phyloP scores from a whole-genome alignment of 441 rosid species.

The Adansonia gregorii region DNA sequence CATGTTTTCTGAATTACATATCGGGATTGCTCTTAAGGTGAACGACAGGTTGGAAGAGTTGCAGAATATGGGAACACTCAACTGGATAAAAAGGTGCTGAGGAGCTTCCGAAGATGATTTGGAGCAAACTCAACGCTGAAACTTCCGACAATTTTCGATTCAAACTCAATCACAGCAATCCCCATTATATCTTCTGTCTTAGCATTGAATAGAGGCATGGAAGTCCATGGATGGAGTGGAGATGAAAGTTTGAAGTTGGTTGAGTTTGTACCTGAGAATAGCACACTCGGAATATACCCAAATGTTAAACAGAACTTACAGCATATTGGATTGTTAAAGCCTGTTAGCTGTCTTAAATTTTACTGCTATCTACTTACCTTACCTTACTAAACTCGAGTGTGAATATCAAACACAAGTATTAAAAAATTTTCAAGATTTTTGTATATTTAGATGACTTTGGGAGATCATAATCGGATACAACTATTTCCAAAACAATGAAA shows the following conservation, averaged over 20 bases:
- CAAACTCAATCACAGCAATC: conserved; percentile 63
- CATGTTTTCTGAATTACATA: conserved; percentile 56
- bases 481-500: no score
- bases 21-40: conserved; percentile 63
- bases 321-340: no score
- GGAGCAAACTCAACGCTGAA: conserved; percentile 79
- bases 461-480: no score
- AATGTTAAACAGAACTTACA: conserved; percentile 22
- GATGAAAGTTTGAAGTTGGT: conserved; percentile 74
- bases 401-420: no score
- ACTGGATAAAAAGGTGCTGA: conserved; percentile 90
- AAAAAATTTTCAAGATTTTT: no score
- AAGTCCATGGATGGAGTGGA: conserved; percentile 83
- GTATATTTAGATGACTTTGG: no score
- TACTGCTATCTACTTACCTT: no score
- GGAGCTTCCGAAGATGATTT: conserved; percentile 84
- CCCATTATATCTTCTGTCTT: conserved; percentile 83
- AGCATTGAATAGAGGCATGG: conserved; percentile 77
- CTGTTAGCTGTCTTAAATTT: no score
- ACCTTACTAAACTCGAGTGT: no score
- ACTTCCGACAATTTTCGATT: conserved; percentile 74
- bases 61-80: conserved; percentile 92
- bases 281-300: conserved; percentile 38
- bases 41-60: conserved; percentile 80
- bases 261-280: conserved; percentile 76